Evolutionary conservation across 495 filamentous ascomycete genomes (phyloP).

Genomic region (Hypoxylon perforatum): DNA sequence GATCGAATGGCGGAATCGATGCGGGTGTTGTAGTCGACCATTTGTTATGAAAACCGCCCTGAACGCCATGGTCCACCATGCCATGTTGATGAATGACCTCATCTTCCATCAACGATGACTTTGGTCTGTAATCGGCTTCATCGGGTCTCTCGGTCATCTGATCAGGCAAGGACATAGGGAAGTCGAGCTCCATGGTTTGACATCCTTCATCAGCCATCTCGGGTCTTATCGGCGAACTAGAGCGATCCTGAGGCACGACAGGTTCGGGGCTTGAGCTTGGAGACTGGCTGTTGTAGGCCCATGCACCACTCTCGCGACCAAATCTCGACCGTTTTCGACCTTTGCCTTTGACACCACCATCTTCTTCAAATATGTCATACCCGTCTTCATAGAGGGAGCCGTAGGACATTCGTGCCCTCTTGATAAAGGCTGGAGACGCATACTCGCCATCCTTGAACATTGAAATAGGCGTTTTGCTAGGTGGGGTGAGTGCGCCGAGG

Average conservation of each 20-base stretch:
- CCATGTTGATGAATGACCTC: constrained; percentile 8
- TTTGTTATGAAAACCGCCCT: constrained; percentile 17
- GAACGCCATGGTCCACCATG: constrained; percentile 34
- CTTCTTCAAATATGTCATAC: constrained; percentile 76
- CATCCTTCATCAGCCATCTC: constrained; percentile 59
- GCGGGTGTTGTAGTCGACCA: constrained; percentile 14
- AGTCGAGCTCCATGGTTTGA: constrained; percentile 58
- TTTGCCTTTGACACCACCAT: constrained; percentile 71
- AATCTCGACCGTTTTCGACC: constrained; percentile 80
- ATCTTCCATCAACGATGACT: constrained; percentile 14
- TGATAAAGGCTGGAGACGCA: constrained; percentile 82
- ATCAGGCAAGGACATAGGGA: constrained; percentile 21
- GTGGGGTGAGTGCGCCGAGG: constrained; percentile 35
- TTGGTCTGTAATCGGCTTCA: not conserved
- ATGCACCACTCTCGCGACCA: constrained; percentile 71
- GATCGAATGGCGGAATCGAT: constrained; percentile 5
- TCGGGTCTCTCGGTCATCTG: not conserved
- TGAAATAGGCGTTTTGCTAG: constrained; percentile 24
- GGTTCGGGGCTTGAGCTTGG: constrained; percentile 75
- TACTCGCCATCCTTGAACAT: constrained; percentile 58
- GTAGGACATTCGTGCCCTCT: constrained; percentile 69
- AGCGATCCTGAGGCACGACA: constrained; percentile 24
- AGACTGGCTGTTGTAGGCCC: constrained; percentile 76
- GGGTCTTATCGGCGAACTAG: constrained; percentile 29
- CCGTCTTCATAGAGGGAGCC: constrained; percentile 66